These are phyloP conservation scores for Fraxinus quadrangulata DNA, from an alignment of 257 asterid species.

Conservation along the genomic window DNA sequence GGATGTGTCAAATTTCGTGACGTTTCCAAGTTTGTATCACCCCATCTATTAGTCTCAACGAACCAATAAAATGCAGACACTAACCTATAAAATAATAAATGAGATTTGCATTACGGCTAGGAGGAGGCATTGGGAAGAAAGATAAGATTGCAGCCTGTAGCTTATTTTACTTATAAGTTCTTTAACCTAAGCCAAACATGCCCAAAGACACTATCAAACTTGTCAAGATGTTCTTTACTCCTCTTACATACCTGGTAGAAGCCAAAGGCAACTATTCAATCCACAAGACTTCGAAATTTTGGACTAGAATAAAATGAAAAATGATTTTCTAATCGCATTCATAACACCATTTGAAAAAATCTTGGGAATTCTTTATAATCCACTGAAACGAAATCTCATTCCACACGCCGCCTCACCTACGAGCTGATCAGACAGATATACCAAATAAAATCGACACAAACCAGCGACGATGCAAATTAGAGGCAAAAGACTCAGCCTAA, in stretches of 20 bases:
- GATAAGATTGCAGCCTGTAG: background rate
- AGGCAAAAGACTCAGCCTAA: background rate
- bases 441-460: background rate
- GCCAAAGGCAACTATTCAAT: background rate
- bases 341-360: background rate
- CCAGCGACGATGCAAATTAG: slow-evolving; percentile 2
- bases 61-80: background rate
- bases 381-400: background rate
- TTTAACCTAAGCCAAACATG: background rate
- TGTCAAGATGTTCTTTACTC: too few species aligned
- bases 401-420: slow-evolving; percentile 1
- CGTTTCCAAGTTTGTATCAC: background rate
- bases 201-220: too few species aligned
- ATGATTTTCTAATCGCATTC: background rate
- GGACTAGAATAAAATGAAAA: slow-evolving; percentile 13
- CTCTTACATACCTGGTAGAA: background rate
- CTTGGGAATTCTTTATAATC: slow-evolving; percentile 3
- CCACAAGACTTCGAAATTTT: slow-evolving; percentile 1
- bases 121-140: background rate
- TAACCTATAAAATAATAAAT: too few species aligned
- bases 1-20: background rate
- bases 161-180: background rate
- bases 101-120: background rate
- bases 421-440: slow-evolving; percentile 21
- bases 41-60: background rate